phyloP scores from a whole-genome alignment of 148 eudicot genomes.

The Amaranthus cruentus region DNA sequence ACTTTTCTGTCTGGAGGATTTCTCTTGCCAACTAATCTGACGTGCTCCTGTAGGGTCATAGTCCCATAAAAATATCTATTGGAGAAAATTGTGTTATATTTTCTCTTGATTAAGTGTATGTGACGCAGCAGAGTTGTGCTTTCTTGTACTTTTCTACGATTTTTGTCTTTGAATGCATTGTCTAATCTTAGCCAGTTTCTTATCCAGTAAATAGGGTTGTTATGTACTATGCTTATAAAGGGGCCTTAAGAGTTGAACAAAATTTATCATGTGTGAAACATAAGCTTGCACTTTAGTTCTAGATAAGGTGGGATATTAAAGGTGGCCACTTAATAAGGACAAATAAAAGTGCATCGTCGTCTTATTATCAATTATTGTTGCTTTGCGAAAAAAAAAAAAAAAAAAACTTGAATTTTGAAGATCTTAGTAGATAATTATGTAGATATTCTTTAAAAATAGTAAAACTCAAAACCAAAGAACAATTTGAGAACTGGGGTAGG shows the following conservation, averaged over 20 bases:
- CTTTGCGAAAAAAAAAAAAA: too few relatives aligned
- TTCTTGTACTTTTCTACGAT: conserved; percentile 10
- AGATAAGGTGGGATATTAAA: conserved; percentile 23
- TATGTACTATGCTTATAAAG: conserved; percentile 1
- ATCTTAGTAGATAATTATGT: conserved; percentile 12
- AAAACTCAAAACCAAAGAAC: not conserved
- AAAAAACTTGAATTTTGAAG: too few relatives aligned
- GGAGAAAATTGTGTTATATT: not conserved
- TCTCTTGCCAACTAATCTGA: conserved; percentile 11
- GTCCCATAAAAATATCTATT: conserved; percentile 20
- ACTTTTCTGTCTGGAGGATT: not conserved
- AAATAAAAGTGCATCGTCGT: conserved; percentile 20
- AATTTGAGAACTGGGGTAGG: not conserved
- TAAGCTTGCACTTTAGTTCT: not conserved
- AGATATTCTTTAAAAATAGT: conserved; percentile 24
- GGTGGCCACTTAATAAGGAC: conserved; percentile 18
- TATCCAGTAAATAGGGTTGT: conserved; percentile 24
- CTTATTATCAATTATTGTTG: conserved; percentile 7
- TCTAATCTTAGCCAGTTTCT: conserved; percentile 22
- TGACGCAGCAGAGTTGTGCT: conserved; percentile 18
- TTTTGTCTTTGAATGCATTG: conserved; percentile 3
- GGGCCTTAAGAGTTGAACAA: conserved; percentile 10
- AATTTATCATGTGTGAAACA: conserved; percentile 2
- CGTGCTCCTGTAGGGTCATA: conserved; percentile 9
- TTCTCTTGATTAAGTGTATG: conserved; percentile 25